A percentile compares a stretch with the other conserved stretches of the same genome.
phyloP scores from a whole-genome alignment of 106 monocot species.

The Dioscorea dumetorum region DNA sequence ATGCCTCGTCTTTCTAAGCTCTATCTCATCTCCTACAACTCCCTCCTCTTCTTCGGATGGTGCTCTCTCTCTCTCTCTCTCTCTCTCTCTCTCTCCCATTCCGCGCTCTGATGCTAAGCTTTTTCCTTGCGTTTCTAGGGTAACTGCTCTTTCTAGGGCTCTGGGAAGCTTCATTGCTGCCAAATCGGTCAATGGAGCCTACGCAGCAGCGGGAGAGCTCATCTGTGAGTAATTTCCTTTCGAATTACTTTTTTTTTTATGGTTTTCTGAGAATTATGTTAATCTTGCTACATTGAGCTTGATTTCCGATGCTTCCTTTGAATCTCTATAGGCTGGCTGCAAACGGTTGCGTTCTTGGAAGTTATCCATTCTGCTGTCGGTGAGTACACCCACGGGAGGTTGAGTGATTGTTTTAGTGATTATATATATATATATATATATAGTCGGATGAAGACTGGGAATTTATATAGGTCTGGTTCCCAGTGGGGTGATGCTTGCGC shows the following conservation, averaged over 20 bases:
- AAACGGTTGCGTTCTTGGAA: slow-evolving; percentile 55
- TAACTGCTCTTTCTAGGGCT: slow-evolving; percentile 38
- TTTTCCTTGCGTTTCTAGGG: slow-evolving; percentile 25
- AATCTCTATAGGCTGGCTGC: slow-evolving; percentile 41
- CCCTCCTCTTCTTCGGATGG: slow-evolving; percentile 73
- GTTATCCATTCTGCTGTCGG: slow-evolving; percentile 65
- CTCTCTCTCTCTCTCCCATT: too few relatives aligned
- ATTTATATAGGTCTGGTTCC: slow-evolving; percentile 57
- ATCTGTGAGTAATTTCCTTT: slow-evolving; percentile 38
- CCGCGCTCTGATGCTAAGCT: background rate
- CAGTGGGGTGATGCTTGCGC: slow-evolving; percentile 36
- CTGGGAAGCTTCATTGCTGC: slow-evolving; percentile 16
- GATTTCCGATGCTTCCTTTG: too few relatives aligned
- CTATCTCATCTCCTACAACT: slow-evolving; percentile 77
- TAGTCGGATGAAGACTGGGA: background rate
- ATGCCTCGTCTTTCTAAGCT: slow-evolving; percentile 41
- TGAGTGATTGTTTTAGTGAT: background rate
- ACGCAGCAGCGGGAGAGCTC: slow-evolving; percentile 61
- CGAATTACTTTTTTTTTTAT: background rate
- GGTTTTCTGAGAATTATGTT: background rate
- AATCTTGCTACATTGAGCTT: background rate
- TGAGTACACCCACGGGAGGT: slow-evolving; percentile 10
- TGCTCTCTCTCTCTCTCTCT: slow-evolving; percentile 17
- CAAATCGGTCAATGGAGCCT: slow-evolving; percentile 46
- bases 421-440: background rate